Evolutionary conservation across 2,329 filamentous ascomycete species (phyloP).

Genomic region (Alternaria brassicae): DNA sequence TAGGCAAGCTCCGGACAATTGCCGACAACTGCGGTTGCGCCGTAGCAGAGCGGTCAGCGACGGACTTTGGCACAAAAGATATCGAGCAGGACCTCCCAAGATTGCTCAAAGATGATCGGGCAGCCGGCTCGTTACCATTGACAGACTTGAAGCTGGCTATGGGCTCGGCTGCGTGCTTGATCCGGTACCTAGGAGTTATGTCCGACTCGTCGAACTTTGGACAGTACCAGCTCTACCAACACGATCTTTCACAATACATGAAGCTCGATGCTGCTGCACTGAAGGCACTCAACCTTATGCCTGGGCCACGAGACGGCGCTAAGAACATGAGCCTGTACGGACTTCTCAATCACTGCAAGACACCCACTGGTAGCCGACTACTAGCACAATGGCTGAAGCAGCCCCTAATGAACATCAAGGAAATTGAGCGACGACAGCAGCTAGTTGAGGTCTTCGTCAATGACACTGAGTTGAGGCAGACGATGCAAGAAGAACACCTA

Average conservation of each 20-base stretch:
- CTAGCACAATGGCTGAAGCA: constrained; percentile 98
- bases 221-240: constrained; percentile 95
- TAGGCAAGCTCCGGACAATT: constrained; percentile 85
- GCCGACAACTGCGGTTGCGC: constrained; percentile 92
- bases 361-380: constrained; percentile 86
- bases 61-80: constrained; percentile 86
- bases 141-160: constrained; percentile 95
- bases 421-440: constrained; percentile 91
- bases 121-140: constrained; percentile 79
- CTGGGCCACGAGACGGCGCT: constrained; percentile 89
- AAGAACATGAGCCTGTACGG: constrained; percentile 98
- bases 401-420: constrained; percentile 86
- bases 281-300: constrained; percentile 96
- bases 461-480: constrained; percentile 92
- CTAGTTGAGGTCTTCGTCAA: constrained; percentile 93
- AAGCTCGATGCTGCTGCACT: constrained; percentile 94
- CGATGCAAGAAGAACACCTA: constrained; percentile 95
- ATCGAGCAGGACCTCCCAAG: constrained; percentile 94
- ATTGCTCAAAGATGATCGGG: constrained; percentile 84
- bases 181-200: constrained; percentile 91
- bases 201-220: constrained; percentile 95
- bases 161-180: constrained; percentile 90
- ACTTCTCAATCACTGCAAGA: constrained; percentile 96
- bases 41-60: constrained; percentile 76
- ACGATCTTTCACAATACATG: constrained; percentile 97